phyloP scores from a whole-genome alignment of 495 filamentous ascomycete species.

The Poronia punctata region DNA sequence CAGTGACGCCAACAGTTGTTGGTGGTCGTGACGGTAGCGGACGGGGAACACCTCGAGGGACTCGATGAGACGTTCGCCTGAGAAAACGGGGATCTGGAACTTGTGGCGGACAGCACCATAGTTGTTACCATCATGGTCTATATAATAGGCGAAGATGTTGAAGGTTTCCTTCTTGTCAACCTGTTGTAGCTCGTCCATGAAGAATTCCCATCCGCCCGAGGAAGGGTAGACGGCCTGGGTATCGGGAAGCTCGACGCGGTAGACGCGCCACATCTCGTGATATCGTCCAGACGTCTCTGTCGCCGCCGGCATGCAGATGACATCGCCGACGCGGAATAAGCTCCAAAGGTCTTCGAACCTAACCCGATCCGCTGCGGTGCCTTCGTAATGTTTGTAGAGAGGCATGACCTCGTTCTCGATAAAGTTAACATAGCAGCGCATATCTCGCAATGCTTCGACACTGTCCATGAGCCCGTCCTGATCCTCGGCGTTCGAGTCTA shows the following conservation, averaged over 20 bases:
- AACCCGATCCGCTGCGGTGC: conserved; percentile 15
- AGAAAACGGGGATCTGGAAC: conserved; percentile 41
- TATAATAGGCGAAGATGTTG: conserved; percentile 33
- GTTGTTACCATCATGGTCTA: conserved; percentile 53
- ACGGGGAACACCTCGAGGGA: conserved; percentile 51
- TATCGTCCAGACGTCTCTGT: conserved; percentile 19
- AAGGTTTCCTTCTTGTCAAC: conserved; percentile 19
- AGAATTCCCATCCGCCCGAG: conserved; percentile 17
- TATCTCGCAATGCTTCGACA: conserved; percentile 23
- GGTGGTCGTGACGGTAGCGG: conserved; percentile 42
- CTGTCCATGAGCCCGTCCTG: conserved; percentile 24
- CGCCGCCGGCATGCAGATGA: conserved; percentile 24
- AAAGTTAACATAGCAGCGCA: conserved; percentile 32
- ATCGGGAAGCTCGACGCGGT: conserved; percentile 19
- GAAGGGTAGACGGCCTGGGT: conserved; percentile 13
- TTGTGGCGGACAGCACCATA: conserved; percentile 42
- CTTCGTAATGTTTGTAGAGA: conserved; percentile 17
- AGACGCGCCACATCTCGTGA: conserved; percentile 28
- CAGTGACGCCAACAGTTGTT: conserved; percentile 30
- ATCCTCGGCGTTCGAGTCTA: conserved; percentile 24
- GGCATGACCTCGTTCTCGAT: conserved; percentile 31
- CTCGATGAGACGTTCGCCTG: conserved; percentile 49
- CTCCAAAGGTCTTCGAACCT: conserved; percentile 32
- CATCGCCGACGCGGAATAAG: conserved; percentile 29
- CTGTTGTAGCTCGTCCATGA: conserved; percentile 17